These are phyloP conservation scores for Salix viminalis DNA, from an alignment of 345 rosid species.

Conservation along the genomic window DNA sequence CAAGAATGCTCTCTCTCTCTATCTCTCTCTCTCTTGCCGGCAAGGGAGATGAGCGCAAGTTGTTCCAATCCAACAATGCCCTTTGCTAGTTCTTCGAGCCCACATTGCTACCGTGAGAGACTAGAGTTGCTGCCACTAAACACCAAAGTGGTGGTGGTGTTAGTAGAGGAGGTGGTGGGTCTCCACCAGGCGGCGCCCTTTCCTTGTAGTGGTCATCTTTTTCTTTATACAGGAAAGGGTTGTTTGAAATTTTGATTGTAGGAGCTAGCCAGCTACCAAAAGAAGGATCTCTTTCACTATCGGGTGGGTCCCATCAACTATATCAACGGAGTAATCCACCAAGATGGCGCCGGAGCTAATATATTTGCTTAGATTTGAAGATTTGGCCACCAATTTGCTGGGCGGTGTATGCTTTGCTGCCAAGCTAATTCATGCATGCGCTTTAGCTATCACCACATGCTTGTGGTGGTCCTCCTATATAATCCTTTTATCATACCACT, in stretches of 20 bases:
- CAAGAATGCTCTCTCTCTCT: too few relatives aligned
- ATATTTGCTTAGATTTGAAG: background rate
- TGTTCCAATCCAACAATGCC: background rate
- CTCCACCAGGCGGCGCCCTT: slow-evolving; percentile 9
- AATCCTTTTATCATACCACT: background rate
- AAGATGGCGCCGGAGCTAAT: background rate
- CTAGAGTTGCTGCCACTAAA: slow-evolving; percentile 1
- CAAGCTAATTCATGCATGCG: background rate
- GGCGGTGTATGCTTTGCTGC: background rate
- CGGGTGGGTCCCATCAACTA: slow-evolving; percentile 2
- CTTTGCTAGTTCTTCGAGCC: background rate
- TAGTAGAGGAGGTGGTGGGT: background rate
- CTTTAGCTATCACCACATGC: background rate
- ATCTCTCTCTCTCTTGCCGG: too few relatives aligned
- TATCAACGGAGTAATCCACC: background rate
- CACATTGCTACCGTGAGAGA: background rate
- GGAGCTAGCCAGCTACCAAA: background rate
- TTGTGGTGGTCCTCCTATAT: background rate
- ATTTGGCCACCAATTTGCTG: background rate
- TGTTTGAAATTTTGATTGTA: background rate
- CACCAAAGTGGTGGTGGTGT: slow-evolving; percentile 7
- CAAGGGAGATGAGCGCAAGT: too few relatives aligned
- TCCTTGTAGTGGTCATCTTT: background rate
- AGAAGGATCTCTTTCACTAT: background rate
- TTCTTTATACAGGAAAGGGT: background rate